Conservation (phyloP, 2,329 filamentous ascomycete genomes). For the Fusarium ramigenum region DNA sequence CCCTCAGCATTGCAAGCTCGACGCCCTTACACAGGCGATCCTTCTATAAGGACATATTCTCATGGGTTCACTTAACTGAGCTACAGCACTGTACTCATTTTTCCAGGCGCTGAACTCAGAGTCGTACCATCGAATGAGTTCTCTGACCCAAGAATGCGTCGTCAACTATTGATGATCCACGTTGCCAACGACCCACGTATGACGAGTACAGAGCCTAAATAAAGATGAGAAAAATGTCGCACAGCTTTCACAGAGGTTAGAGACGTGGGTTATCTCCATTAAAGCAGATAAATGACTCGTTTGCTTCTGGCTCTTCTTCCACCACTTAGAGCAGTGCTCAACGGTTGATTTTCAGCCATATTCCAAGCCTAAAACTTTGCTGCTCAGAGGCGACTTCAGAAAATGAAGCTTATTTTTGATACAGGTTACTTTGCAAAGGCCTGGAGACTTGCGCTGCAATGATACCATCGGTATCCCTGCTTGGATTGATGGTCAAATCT, state of each 20-base stretch:
- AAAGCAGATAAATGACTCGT: not conserved
- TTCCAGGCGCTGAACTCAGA: not conserved
- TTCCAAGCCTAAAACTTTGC: not conserved
- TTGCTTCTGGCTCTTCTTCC: not conserved
- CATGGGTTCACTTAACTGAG: not conserved
- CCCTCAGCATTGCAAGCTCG: not conserved
- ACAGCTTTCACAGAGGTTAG: not conserved
- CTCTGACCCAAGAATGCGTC: not conserved
- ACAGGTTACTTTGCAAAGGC: not conserved
- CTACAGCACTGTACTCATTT: not conserved
- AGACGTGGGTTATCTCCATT: not conserved
- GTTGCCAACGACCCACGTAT: slow-evolving; percentile 28
- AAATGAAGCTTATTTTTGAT: not conserved
- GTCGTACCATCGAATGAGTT: not conserved
- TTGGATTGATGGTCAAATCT: not conserved
- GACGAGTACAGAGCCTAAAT: slow-evolving; percentile 15
- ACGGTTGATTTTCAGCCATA: not conserved
- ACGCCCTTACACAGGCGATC: not conserved
- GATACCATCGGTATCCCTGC: not conserved
- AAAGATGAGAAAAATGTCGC: slow-evolving; percentile 12
- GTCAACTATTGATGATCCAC: slow-evolving; percentile 19
- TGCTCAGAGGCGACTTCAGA: not conserved
- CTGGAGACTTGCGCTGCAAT: not conserved
- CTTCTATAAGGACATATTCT: too few species aligned
- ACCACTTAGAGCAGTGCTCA: not conserved